These are phyloP conservation scores for Podospora australis DNA, from an alignment of 495 filamentous ascomycete species.

Conservation along the genomic window DNA sequence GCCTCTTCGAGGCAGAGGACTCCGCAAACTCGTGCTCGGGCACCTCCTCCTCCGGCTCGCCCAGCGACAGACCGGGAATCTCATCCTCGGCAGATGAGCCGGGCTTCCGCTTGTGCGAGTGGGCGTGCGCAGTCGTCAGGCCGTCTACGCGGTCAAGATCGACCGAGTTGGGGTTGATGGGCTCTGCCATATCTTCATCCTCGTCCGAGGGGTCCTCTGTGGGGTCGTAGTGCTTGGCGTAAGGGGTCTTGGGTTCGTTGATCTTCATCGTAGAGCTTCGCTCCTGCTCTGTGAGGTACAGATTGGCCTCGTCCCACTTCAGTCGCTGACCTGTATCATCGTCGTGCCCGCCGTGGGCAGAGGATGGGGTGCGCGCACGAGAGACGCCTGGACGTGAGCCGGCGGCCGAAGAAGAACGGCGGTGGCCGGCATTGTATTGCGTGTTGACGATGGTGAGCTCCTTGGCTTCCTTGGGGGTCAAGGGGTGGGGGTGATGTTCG, in stretches of 20 bases:
- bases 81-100: slow-evolving; percentile 47
- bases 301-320: slow-evolving; percentile 97
- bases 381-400: slow-evolving; percentile 49
- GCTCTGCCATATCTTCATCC: slow-evolving; percentile 59
- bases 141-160: slow-evolving; percentile 33
- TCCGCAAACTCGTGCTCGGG: slow-evolving; percentile 37
- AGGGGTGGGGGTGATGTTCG: slow-evolving; percentile 23
- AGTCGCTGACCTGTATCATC: slow-evolving; percentile 62
- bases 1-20: slow-evolving; percentile 27
- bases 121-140: slow-evolving; percentile 11
- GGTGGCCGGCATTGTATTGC: slow-evolving; percentile 84
- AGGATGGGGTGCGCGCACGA: slow-evolving; percentile 41
- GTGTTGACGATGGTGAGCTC: slow-evolving; percentile 92
- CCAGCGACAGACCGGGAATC: slow-evolving; percentile 86
- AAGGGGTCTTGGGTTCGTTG: slow-evolving; percentile 95
- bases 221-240: slow-evolving; percentile 84
- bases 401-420: slow-evolving; percentile 69
- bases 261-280: slow-evolving; percentile 97
- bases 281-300: slow-evolving; percentile 94
- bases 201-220: slow-evolving; percentile 75
- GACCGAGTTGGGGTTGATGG: slow-evolving; percentile 27
- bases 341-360: slow-evolving; percentile 33
- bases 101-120: slow-evolving; percentile 5
- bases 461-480: slow-evolving; percentile 56
- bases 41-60: slow-evolving; percentile 80